A percentile compares a stretch with the other conserved stretches of the same genome.
These are phyloP conservation scores for Yamadazyma friedrichii DNA, from an alignment of 1,139 yeast species.

Conservation along the genomic window DNA sequence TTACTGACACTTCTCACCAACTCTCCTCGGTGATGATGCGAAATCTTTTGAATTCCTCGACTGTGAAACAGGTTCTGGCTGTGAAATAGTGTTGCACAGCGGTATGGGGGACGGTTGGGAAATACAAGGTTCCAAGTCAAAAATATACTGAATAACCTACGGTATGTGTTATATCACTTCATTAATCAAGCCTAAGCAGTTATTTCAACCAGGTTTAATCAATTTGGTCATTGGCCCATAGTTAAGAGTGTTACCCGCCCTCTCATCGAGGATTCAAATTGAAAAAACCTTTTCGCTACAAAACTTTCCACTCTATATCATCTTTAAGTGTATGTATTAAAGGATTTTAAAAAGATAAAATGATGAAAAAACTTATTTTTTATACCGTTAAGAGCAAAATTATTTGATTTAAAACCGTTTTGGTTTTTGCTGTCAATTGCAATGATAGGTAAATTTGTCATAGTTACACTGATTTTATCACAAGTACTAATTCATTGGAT, in stretches of 20 bases:
- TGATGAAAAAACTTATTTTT: slow-evolving; percentile 24
- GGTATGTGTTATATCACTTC: too few relatives aligned
- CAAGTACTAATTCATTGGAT: too few relatives aligned
- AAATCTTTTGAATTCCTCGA: neutral
- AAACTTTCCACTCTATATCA: neutral
- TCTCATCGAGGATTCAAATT: neutral
- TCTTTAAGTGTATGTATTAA: slow-evolving; percentile 1
- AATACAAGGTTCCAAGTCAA: too few relatives aligned
- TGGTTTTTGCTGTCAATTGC: slow-evolving; percentile 42
- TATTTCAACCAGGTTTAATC: too few relatives aligned
- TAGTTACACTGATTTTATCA: slow-evolving; percentile 46
- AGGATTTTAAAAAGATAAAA: slow-evolving; percentile 4
- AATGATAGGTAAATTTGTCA: slow-evolving; percentile 51
- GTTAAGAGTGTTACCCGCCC: neutral
- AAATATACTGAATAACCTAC: too few relatives aligned
- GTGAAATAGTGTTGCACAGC: too few relatives aligned
- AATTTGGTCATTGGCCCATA: neutral
- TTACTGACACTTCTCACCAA: neutral
- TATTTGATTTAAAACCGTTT: slow-evolving; percentile 36
- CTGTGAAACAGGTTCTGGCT: neutral
- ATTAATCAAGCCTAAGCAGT: too few relatives aligned
- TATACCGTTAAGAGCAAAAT: slow-evolving; percentile 38
- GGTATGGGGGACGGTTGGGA: neutral
- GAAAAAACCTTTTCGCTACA: neutral
- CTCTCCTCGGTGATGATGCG: slow-evolving; percentile 2